Base-by-base conservation (phyloP, 1,284 basidiomycete genomes). In the Golubevia sp. region DNA sequence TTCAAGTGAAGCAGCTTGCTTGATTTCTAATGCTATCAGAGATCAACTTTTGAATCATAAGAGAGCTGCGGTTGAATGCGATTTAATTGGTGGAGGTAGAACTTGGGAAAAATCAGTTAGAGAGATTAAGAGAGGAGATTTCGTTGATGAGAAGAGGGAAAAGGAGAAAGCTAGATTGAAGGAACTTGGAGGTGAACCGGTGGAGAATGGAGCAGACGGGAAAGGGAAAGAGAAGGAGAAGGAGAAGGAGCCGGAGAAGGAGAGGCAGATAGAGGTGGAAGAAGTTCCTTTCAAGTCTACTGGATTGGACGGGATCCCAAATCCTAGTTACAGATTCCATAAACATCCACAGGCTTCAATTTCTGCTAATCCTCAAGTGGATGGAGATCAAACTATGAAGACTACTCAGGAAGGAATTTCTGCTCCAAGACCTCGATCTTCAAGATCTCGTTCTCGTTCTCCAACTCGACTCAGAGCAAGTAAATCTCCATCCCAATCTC, bases 21-120 rank as follows among this genome's bases (percentile, higher is more conserved):
- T 81, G 21, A 76, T 82, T 38, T 63, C 77, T 18, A 74, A 79
- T 55, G 75, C 77, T 38, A 63, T 82, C 8, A 68, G 75, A 26
- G 80, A 82, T 61, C 74, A 79, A 71, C 64, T 82, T 2, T 64
- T 79, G 49, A 67, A 74, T 21, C 80, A 82, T 64, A 72, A 70
- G 49, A 73, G 78, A 2, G 75, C 79, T 0, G 79, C 75, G 11
- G 53, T 73, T 15, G 79, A 82, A 58, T 63, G 77, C 21, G 69
- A 68, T 0, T 56, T 81, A 18, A 66, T 71, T n/a, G 79, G 78
- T 21, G 72, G 64, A 52, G 78, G 78, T 1, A 58, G 64, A 26
- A 59, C 71, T 30, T 63, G 74, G 71, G 62, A 62, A 73, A 62
- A 64, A 59, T 53, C 74, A 78, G 66, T 69, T 77, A 23, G 63